These are phyloP conservation scores for Xylariaceae sp. DNA, from an alignment of 2,329 filamentous ascomycete genomes.

Conservation along the genomic window DNA sequence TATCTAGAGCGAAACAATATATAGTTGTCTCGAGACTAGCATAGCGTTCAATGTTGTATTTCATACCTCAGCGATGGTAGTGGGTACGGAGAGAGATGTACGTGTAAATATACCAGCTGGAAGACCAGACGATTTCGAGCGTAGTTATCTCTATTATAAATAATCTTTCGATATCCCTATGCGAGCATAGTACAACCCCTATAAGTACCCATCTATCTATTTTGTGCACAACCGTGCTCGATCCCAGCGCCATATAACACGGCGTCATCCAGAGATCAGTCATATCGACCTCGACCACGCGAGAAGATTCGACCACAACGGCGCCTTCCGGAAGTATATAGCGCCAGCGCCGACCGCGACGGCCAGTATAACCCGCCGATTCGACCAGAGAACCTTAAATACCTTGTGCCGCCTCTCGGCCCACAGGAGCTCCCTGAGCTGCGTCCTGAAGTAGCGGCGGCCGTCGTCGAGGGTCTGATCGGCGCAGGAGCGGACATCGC, in stretches of 20 bases:
- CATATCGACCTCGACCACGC: constrained; percentile 19
- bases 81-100: neutral
- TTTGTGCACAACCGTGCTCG: no score
- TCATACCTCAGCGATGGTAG: neutral
- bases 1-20: neutral
- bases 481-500: constrained; percentile 51
- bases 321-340: constrained; percentile 63
- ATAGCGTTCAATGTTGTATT: neutral
- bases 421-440: constrained; percentile 72
- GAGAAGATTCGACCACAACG: constrained; percentile 34
- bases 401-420: constrained; percentile 60
- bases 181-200: neutral
- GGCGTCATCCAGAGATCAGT: constrained; percentile 15
- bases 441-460: constrained; percentile 66
- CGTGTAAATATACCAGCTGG: neutral
- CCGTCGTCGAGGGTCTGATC: constrained; percentile 68
- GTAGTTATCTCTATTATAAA: neutral
- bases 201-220: no score
- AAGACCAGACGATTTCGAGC: neutral
- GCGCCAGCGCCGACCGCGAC: constrained; percentile 70
- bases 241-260: no score
- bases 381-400: constrained; percentile 58
- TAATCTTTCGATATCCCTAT: neutral
- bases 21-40: neutral
- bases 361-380: constrained; percentile 67